Base-by-base conservation (phyloP, 2,329 filamentous ascomycete genomes). In the Aureobasidium sp. region DNA sequence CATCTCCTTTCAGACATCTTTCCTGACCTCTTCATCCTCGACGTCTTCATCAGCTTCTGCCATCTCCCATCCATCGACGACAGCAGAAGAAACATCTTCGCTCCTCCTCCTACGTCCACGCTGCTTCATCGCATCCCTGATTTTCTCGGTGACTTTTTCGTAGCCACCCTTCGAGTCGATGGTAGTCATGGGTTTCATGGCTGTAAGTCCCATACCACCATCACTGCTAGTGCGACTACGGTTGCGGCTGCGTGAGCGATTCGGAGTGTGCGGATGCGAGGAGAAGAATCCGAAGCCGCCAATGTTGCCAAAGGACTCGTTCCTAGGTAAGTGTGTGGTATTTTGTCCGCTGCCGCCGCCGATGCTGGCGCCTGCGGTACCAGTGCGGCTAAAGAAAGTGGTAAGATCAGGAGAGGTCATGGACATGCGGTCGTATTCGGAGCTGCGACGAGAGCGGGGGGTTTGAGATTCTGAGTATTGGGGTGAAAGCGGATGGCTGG, bases 221-320 rank as follows among this genome's bases (percentile, higher is more conserved):
- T 59, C 43, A 31, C 88, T 88, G 47, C 89, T 88, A 68, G 86
- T 68, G 38, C 71, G 68, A 62, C 67, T 93, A 77, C 91, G 89
- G 72, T 89, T 93, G 59, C 91, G 86, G 72, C 90, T 93, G 31
- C 92, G 86, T 70, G 87, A 91, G 65, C 90, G 87, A 60, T 88
- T 91, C n/a, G 94, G 90, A 60, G 93, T 97, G n/a, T 91, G 87
- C 6, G 95, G 94, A 36, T 93, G 87, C 20, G 93, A 96, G 3
- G 95, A 94, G 81, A 98, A 99, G 80, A 99, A 91, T 68, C 92
- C 93, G 70, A 97, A 91, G 56, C 88, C 90, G 16, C 93, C 92
- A 69, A 98, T 91, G 77, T 98, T 95, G 78, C 91, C 91, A 81
- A 98, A 98, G 0, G 93, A 96, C 79, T 98, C 96, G 81, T 97